phyloP scores from a whole-genome alignment of 2,329 filamentous ascomycete species.

The Aspergillus ustus region DNA sequence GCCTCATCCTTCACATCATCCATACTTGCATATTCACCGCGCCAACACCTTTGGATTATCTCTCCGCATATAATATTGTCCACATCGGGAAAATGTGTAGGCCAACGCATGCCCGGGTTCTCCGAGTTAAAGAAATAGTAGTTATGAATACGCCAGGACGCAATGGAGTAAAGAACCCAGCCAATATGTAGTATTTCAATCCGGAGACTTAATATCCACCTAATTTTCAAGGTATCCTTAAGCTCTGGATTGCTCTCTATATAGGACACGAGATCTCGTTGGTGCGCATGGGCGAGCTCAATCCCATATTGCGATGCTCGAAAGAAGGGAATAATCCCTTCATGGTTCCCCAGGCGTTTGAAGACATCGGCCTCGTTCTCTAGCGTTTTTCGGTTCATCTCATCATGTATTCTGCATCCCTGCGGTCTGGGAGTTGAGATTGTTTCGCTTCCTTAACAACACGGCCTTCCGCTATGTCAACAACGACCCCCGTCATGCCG shows the following conservation, averaged over 20 bases:
- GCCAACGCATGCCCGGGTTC: conserved; percentile 14
- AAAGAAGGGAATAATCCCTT: conserved; percentile 24
- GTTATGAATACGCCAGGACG: conserved; percentile 17
- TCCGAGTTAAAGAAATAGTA: conserved; percentile 19
- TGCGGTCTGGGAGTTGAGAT: conserved; percentile 20
- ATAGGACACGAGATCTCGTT: conserved; percentile 21
- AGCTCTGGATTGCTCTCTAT: conserved; percentile 12
- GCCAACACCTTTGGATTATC: conserved; percentile 16
- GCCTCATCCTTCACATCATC: not conserved
- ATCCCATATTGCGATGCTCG: conserved; percentile 25
- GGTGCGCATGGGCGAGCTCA: conserved; percentile 23
- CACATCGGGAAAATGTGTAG: conserved; percentile 14
- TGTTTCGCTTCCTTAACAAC: conserved; percentile 19
- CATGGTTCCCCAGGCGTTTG: conserved; percentile 21
- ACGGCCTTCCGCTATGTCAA: conserved; percentile 12
- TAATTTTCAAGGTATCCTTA: conserved; percentile 7
- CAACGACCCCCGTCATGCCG: conserved; percentile 20
- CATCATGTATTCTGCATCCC: conserved; percentile 25
- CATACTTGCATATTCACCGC: conserved; percentile 4
- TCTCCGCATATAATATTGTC: conserved; percentile 15
- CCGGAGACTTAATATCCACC: conserved; percentile 14
- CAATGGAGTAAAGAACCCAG: conserved; percentile 19
- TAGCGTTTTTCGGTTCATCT: conserved; percentile 24
- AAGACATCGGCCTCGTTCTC: conserved; percentile 25
- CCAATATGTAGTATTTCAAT: conserved; percentile 17